phyloP scores from a whole-genome alignment of 2,329 filamentous ascomycete species.

The Fusarium veterinarium region DNA sequence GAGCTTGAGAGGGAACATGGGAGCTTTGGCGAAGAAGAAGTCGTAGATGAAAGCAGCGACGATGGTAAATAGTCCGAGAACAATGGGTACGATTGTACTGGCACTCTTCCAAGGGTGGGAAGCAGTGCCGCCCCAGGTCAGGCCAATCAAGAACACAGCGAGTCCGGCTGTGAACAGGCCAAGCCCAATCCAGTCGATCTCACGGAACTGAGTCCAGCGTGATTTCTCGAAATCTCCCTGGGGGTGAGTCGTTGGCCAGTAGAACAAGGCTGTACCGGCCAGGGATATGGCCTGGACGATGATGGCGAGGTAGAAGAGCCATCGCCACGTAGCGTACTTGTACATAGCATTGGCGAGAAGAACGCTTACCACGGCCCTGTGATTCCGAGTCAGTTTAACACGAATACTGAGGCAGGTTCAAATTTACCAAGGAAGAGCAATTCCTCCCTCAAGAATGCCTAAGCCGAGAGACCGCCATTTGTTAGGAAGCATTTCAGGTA shows the following conservation, averaged over 20 bases:
- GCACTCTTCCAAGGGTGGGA: slow-evolving; percentile 19
- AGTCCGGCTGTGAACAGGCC: not conserved
- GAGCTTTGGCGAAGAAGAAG: slow-evolving; percentile 3
- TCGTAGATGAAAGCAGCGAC: slow-evolving; percentile 12
- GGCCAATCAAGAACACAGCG: slow-evolving; percentile 2
- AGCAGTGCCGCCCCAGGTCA: slow-evolving; percentile 17
- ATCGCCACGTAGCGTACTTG: slow-evolving; percentile 16
- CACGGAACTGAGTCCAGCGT: slow-evolving; percentile 15
- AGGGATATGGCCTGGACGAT: slow-evolving; percentile 17
- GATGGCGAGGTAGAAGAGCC: slow-evolving; percentile 23
- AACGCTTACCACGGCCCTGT: not conserved
- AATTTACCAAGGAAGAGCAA: not conserved
- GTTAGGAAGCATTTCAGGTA: slow-evolving; percentile 24
- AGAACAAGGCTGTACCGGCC: slow-evolving; percentile 10
- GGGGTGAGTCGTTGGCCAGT: slow-evolving; percentile 16
- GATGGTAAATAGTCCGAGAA: not conserved
- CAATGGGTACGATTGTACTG: not conserved
- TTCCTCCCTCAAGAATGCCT: slow-evolving; percentile 19
- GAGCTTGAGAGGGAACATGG: slow-evolving; percentile 2
- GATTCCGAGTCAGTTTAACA: no score
- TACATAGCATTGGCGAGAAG: not conserved
- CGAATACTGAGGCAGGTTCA: no score
- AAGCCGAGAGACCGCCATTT: slow-evolving; percentile 21
- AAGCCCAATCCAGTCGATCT: slow-evolving; percentile 21
- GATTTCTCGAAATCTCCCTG: slow-evolving; percentile 26